phyloP scores from a whole-genome alignment of 345 rosid species.

The Salix dunnii region DNA sequence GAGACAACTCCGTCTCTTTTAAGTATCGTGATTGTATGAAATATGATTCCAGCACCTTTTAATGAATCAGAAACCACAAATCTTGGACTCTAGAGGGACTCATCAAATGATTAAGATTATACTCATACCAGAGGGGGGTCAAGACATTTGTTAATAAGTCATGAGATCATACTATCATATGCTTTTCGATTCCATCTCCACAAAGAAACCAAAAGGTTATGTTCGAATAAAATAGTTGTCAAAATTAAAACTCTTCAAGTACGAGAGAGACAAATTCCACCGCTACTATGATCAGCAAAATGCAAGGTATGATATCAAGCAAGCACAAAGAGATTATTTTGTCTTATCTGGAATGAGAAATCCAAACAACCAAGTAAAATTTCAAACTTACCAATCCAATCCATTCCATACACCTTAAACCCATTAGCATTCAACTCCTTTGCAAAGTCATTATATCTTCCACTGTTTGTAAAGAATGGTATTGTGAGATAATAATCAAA shows the following conservation, averaged over 20 bases:
- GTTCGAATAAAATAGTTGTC: neutral
- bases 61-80: neutral
- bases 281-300: neutral
- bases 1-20: neutral
- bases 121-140: neutral
- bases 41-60: neutral
- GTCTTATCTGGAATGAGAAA: neutral
- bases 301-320: neutral
- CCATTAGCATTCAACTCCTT: conserved; percentile 26
- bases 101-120: neutral
- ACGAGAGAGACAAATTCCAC: neutral
- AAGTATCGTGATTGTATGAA: neutral
- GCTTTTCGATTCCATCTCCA: neutral
- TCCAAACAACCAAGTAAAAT: neutral
- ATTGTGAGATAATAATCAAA: conserved; percentile 11
- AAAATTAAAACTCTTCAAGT: neutral
- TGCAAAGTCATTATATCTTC: conserved; percentile 26
- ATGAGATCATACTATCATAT: neutral
- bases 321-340: neutral
- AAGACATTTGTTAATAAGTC: neutral
- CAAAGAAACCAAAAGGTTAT: neutral
- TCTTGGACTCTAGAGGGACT: neutral
- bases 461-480: conserved; percentile 14
- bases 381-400: conserved; percentile 32
- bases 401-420: conserved; percentile 32